These are phyloP conservation scores for Selenicereus undatus DNA, from an alignment of 148 eudicot species.

Conservation along the genomic window DNA sequence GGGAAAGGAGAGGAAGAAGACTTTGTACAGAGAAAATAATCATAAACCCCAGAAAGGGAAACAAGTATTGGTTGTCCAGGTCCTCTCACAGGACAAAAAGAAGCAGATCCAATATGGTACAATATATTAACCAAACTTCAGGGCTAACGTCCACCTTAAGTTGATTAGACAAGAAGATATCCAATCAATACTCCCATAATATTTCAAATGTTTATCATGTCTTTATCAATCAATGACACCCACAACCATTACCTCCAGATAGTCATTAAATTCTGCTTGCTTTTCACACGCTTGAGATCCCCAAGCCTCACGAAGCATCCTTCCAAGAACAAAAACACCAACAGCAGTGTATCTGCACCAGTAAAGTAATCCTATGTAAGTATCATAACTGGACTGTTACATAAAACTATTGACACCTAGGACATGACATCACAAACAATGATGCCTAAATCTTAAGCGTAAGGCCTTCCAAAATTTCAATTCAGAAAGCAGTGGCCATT, in stretches of 20 bases:
- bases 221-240: neutral
- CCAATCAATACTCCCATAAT: neutral
- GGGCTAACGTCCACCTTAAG: neutral
- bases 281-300: slow-evolving; percentile 66
- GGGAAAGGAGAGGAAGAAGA: neutral
- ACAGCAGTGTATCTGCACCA: slow-evolving; percentile 88
- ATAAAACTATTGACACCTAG: neutral
- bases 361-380: slow-evolving; percentile 14
- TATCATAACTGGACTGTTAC: neutral
- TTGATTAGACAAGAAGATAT: neutral
- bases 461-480: neutral
- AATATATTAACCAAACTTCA: neutral
- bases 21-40: neutral
- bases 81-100: neutral
- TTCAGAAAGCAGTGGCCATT: neutral
- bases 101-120: neutral
- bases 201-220: neutral
- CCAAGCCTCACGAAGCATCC: slow-evolving; percentile 90
- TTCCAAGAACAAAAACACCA: slow-evolving; percentile 96
- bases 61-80: neutral
- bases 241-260: slow-evolving; percentile 57
- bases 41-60: neutral
- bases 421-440: slow-evolving; percentile 5
- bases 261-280: slow-evolving; percentile 91
- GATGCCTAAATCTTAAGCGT: neutral